Percentiles rank a stretch among this genome's conserved stretches.
phyloP scores from a whole-genome alignment of 1,284 basidiomycete genomes.

The Microbotryum silenes-acaulis region DNA sequence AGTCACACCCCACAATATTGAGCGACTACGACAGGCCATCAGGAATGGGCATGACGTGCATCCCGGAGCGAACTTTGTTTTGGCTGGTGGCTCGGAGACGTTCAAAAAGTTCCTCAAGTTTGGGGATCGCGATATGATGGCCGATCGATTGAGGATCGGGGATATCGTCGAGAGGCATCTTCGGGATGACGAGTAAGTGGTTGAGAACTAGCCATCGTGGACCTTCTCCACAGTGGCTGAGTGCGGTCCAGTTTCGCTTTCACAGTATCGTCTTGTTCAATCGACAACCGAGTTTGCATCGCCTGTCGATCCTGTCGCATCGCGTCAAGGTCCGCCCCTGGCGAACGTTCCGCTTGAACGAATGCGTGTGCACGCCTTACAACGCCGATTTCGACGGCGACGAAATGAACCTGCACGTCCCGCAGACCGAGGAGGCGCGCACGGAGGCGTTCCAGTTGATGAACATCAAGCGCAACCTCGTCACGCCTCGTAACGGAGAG shows the following conservation, averaged over 20 bases:
- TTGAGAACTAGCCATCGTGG: no score
- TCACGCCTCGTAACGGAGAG: conserved; percentile 93
- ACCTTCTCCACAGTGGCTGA: conserved; percentile 15
- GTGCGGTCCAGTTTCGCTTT: neutral
- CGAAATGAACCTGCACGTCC: conserved; percentile 99
- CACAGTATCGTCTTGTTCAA: conserved; percentile 85
- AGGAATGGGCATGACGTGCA: conserved; percentile 85
- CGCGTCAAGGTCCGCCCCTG: conserved; percentile 92
- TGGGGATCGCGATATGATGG: conserved; percentile 58
- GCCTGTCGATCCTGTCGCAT: conserved; percentile 99
- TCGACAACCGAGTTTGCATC: conserved; percentile 96
- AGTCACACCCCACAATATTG: conserved; percentile 87
- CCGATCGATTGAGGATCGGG: conserved; percentile 69
- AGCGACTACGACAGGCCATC: conserved; percentile 65
- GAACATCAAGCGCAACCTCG: conserved; percentile 95
- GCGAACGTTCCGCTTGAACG: conserved; percentile 95
- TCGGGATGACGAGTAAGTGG: conserved; percentile 73
- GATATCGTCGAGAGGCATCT: conserved; percentile 92
- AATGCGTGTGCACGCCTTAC: conserved; percentile 99
- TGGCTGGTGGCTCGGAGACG: conserved; percentile 54
- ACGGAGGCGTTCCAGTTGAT: conserved; percentile 97
- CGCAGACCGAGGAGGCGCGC: conserved; percentile 96
- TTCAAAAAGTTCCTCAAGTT: conserved; percentile 83
- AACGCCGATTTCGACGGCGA: conserved; percentile 99
- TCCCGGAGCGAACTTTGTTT: conserved; percentile 88